Conservation (phyloP, 2,329 filamentous ascomycete genomes). For the Trichoderma sp. region DNA sequence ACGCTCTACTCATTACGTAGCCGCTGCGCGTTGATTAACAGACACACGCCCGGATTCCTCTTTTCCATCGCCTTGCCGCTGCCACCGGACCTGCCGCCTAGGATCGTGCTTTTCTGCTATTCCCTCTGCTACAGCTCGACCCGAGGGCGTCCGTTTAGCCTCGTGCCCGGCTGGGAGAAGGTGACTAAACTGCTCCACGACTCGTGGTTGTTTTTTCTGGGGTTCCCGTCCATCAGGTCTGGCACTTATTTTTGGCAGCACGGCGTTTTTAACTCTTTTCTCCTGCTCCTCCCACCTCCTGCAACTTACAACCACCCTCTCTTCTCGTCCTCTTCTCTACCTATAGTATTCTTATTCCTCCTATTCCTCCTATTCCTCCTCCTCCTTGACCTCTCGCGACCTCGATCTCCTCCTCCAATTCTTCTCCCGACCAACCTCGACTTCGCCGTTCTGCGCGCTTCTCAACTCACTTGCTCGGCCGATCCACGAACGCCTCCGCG, state of each 20-base stretch:
- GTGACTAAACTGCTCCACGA: neutral
- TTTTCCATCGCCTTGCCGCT: neutral
- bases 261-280: neutral
- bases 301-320: neutral
- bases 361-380: neutral
- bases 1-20: conserved; percentile 21
- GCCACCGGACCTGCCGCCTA: conserved; percentile 5
- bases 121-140: neutral
- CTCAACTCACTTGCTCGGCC: neutral
- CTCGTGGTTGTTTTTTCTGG: neutral
- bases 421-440: neutral
- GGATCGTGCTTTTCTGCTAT: no score
- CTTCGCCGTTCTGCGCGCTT: neutral
- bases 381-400: neutral
- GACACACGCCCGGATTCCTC: neutral
- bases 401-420: no score
- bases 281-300: neutral
- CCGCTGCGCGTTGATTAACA: conserved; percentile 9
- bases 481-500: neutral
- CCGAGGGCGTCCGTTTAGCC: neutral
- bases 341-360: neutral
- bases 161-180: neutral
- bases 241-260: neutral
- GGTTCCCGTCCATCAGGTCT: neutral
- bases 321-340: neutral